A percentile compares a stretch with the other conserved stretches of the same genome.
These are phyloP conservation scores for Hyaloscypha hepaticicola DNA, from an alignment of 495 filamentous ascomycete species.

Conservation along the genomic window DNA sequence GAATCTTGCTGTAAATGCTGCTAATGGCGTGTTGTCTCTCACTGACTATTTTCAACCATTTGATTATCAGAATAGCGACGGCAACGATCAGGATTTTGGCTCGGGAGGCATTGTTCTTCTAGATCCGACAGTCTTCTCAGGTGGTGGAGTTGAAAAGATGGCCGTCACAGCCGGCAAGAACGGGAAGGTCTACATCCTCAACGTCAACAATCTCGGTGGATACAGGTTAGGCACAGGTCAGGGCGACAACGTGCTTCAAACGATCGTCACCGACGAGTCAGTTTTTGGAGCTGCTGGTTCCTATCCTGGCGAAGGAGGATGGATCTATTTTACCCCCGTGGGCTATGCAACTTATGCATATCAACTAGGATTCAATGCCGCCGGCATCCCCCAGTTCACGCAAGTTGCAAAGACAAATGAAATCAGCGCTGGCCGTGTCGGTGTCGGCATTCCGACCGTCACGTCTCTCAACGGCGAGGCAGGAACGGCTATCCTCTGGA, in stretches of 20 bases:
- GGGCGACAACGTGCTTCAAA: conserved; percentile 45
- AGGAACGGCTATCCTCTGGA: conserved; percentile 40
- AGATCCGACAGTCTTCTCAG: conserved; percentile 40
- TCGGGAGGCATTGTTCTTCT: conserved; percentile 41
- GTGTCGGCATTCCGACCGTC: conserved; percentile 42
- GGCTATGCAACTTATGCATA: conserved; percentile 35
- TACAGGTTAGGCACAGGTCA: conserved; percentile 43
- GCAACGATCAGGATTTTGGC: conserved; percentile 42
- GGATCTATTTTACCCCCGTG: conserved; percentile 42
- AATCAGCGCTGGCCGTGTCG: conserved; percentile 39
- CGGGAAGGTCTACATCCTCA: conserved; percentile 46
- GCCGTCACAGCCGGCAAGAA: conserved; percentile 46
- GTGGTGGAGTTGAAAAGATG: conserved; percentile 39
- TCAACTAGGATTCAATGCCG: conserved; percentile 36
- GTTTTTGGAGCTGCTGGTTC: conserved; percentile 48
- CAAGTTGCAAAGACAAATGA: conserved; percentile 36
- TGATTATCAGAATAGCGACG: conserved; percentile 42
- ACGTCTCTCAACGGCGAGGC: conserved; percentile 41
- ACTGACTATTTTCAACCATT: conserved; percentile 45
- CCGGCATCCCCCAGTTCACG: conserved; percentile 40
- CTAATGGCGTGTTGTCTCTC: conserved; percentile 31
- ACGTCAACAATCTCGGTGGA: conserved; percentile 48
- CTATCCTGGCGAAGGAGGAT: conserved; percentile 50
- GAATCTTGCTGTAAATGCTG: conserved; percentile 34
- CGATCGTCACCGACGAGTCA: conserved; percentile 37